Evolutionary conservation across 495 filamentous ascomycete genomes (phyloP), one percentile per base, ranked within the genome.

Genomic region (Massariosphaeria phaeospora): DNA sequence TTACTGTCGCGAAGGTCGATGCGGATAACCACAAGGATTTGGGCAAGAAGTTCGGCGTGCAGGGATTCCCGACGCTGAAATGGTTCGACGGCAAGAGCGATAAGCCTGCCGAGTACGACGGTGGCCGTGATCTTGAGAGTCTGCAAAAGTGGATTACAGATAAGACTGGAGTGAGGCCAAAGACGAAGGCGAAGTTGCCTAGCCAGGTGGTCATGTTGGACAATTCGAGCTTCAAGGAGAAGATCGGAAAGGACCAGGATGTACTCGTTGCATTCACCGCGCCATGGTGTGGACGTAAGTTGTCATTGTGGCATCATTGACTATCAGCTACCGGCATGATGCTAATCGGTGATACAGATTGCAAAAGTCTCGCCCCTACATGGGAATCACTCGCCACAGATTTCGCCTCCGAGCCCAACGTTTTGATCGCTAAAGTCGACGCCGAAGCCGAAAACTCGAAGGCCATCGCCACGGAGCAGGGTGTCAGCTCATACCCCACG

Each of bases 21-120:
- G 93, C 90, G 38, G 93, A 98, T 70, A 82, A 81, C 36, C 81
- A 98, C 76, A 87, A 85, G 66, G 73, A 78, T 18, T 74, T 98
- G 51, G 93, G 90, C 44, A 83, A 84, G 74, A 76, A 81, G 44
- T 98, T 89, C 66, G 88, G 88, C 15, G 79, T 98, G 43, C 84
- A 91, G 72, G 93, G 93, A 9, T 98, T 97, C 76, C 93, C 93
- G 13, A 97, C 93, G 0, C 72, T 98, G 59, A 98, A 98, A 70
- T 98, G 84, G 82, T 98, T 98, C 68, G 91, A 97, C 73, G 93
- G 93, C 52, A 96, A 94, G 81, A 91, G 86, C 61, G 85, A 91
- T 57, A 85, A 76, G 67, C 90, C 93, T 0, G 79, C 77, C 60
- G 87, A 95, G 55, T 97, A 96, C 73, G 84, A 81, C 43, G 84